These are phyloP conservation scores for Neonectria ditissima DNA, from an alignment of 2,329 filamentous ascomycete genomes.

Conservation along the genomic window DNA sequence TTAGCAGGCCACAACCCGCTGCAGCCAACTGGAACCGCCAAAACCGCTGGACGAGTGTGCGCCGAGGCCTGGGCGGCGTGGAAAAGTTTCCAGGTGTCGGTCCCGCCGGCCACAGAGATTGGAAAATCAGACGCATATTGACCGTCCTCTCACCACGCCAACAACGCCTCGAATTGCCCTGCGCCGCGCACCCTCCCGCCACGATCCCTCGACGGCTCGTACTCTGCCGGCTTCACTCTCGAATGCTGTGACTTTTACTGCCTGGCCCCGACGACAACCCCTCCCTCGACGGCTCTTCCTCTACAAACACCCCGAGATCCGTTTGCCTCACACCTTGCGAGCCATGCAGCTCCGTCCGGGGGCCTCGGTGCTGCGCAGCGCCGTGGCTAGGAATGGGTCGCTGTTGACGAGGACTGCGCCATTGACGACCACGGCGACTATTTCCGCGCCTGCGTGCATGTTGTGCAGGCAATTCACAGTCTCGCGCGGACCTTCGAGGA, in stretches of 20 bases:
- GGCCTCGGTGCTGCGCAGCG: conserved; percentile 62
- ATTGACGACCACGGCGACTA: conserved; percentile 22
- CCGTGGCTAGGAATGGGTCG: conserved; percentile 45
- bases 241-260: conserved; percentile 15
- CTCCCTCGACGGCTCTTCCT: conserved; percentile 12
- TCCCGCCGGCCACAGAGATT: conserved; percentile 34
- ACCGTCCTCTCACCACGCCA: conserved; percentile 12
- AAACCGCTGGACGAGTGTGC: not conserved
- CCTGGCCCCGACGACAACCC: conserved; percentile 1
- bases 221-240: not conserved
- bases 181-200: not conserved
- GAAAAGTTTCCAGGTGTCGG: conserved; percentile 46
- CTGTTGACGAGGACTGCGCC: conserved; percentile 36
- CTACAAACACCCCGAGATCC: conserved; percentile 17
- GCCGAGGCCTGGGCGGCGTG: conserved; percentile 5
- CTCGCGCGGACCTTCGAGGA: conserved; percentile 51
- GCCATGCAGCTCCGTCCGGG: conserved; percentile 67
- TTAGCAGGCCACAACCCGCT: conserved; percentile 20
- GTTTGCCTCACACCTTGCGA: conserved; percentile 20
- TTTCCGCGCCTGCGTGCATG: conserved; percentile 44
- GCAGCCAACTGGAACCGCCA: conserved; percentile 15
- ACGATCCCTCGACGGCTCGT: not conserved
- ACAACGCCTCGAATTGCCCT: conserved; percentile 17
- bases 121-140: conserved; percentile 32
- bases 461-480: conserved; percentile 48